Base-by-base conservation (phyloP, 106 monocot genomes). In the Acanthochlamys bracteata region DNA sequence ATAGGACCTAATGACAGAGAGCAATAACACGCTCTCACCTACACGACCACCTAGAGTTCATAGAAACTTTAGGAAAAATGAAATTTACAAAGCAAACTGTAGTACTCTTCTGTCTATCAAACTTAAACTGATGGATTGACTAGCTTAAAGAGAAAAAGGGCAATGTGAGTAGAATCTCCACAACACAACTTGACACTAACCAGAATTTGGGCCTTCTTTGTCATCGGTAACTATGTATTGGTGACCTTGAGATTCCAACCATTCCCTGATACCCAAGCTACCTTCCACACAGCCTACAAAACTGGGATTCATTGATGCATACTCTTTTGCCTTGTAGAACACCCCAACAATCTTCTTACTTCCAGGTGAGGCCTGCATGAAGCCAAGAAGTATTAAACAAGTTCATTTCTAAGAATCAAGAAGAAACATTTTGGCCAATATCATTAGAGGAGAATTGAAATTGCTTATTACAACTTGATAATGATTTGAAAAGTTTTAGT, bases 261-360 rank as follows among this genome's bases (percentile, higher is more conserved):
- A 96, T 11, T 83, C 78, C 39, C 78, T 69, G 45, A 96, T 91
- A 14, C 96, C 91, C 76, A 96, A 75, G 23, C 61, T 43, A n/a
- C 73, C 56, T 60, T 98, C 96, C 0, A 55, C 85, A 51, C 90
- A 90, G 24, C 96, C 96, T 53, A 91, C 53, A 70, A 96, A 98
- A 58, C 85, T 88, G 1, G 96, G 91, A 66, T 98, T 98, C 83
- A 65, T 73, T 24, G 74, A 25, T 4, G 91, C 96, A 47, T 91
- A 91, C 69, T 98, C 88, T 25, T 83, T 81, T 24, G 82, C 96
- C 66, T 83, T 85, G 85, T 98, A 98, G 69, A 98, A 98, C 23
- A 98, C 91, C 7, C 96, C 96, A 19, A 98, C 91, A 54, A 98
- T 92, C 72, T 98, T 98, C 81, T 88, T 91, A 72, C 81, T 88